Evolutionary conservation across 202 grass and related monocot genomes (phyloP).

Genomic region (Schoenoplectus triqueter): DNA sequence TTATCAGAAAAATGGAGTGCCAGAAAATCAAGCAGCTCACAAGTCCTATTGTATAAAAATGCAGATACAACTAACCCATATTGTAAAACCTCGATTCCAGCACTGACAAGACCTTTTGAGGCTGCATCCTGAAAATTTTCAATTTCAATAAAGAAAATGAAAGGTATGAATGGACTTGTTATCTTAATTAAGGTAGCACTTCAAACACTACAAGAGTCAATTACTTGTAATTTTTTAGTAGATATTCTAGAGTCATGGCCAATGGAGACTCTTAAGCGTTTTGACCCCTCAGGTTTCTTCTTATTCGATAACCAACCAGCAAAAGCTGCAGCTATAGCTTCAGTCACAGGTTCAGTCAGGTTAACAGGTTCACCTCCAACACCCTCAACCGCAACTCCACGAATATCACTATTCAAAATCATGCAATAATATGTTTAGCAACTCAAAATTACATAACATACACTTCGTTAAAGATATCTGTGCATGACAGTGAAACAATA

Average conservation of each 20-base stretch:
- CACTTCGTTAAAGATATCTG: not conserved
- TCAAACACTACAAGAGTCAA: conserved; percentile 22
- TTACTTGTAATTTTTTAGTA: conserved; percentile 87
- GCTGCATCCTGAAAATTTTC: conserved; percentile 72
- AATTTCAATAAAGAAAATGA: not conserved
- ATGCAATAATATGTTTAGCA: not conserved
- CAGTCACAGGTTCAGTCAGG: conserved; percentile 70
- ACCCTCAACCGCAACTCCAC: conserved; percentile 93
- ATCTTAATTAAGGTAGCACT: conserved; percentile 29
- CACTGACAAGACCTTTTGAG: conserved; percentile 70
- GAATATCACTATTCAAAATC: conserved; percentile 73
- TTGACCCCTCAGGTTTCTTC: conserved; percentile 77
- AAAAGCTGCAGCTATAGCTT: conserved; percentile 92
- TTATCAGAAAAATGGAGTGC: not conserved
- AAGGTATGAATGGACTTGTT: conserved; percentile 20
- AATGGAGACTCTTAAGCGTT: conserved; percentile 77
- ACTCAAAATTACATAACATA: conserved; percentile 16
- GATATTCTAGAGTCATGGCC: conserved; percentile 97
- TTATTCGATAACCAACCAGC: conserved; percentile 80
- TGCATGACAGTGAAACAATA: not conserved
- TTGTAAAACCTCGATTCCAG: conserved; percentile 76
- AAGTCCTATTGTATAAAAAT: conserved; percentile 18
- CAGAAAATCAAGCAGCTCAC: not conserved
- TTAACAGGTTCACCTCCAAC: conserved; percentile 77
- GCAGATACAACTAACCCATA: conserved; percentile 81